Evolutionary conservation across 2,329 filamentous ascomycete species (phyloP).

Genomic region (Colletotrichum musicola): DNA sequence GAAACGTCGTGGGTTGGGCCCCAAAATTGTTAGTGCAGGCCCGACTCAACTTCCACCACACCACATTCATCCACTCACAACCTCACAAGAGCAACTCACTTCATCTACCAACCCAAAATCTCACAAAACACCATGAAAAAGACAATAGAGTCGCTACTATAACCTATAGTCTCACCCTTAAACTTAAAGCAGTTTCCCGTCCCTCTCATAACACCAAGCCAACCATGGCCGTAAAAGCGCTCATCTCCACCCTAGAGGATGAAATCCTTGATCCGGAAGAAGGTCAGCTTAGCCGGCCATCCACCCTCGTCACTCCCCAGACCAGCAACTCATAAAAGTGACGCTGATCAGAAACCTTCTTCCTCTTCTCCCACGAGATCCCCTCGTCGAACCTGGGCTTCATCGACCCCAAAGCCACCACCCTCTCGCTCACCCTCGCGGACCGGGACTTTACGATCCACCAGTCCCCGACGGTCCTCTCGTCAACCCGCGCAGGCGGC

Average conservation of each 20-base stretch:
- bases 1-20: no score
- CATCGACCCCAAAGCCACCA: slow-evolving; percentile 76
- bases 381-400: slow-evolving; percentile 87
- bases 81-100: no score
- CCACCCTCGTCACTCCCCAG: not conserved
- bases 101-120: not conserved
- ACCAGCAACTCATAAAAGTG: slow-evolving; percentile 10
- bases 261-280: slow-evolving; percentile 64
- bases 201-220: not conserved
- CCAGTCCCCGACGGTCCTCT: slow-evolving; percentile 86
- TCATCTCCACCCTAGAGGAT: slow-evolving; percentile 52
- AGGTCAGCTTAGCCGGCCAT: slow-evolving; percentile 47
- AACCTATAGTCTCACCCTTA: no score
- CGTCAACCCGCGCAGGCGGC: slow-evolving; percentile 76
- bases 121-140: not conserved
- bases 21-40: no score
- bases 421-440: slow-evolving; percentile 76
- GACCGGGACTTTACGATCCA: slow-evolving; percentile 79
- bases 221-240: slow-evolving; percentile 32
- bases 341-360: slow-evolving; percentile 78
- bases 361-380: slow-evolving; percentile 83
- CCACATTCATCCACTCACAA: no score
- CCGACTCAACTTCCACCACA: no score
- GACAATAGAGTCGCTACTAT: not conserved
- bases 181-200: not conserved